phyloP scores from a whole-genome alignment of 495 filamentous ascomycete genomes.

The Neurospora sp. region DNA sequence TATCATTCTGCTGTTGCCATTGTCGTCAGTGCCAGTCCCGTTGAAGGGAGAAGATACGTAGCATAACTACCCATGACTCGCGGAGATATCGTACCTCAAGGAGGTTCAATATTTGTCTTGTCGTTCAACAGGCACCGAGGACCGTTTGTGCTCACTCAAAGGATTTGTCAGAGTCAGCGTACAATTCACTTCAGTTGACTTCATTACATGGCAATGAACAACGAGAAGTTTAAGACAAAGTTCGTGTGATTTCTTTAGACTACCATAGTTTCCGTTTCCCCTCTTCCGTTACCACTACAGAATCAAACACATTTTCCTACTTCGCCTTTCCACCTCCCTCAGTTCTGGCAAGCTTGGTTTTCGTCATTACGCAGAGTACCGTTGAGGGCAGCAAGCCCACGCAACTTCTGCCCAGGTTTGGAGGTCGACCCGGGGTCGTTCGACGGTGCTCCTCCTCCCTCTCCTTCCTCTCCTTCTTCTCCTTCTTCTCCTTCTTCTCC shows the following conservation, averaged over 20 bases:
- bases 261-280: background rate
- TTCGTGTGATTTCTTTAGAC: background rate
- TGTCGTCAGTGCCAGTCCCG: background rate
- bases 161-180: background rate
- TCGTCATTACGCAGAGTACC: background rate
- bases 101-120: background rate
- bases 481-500: too few species aligned
- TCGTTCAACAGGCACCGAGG: background rate
- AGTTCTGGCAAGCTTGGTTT: background rate
- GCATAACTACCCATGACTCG: background rate
- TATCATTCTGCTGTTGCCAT: background rate
- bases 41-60: background rate
- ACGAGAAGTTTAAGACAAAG: background rate
- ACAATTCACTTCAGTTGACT: background rate
- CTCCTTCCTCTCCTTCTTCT: background rate
- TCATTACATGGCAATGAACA: background rate
- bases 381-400: too few species aligned
- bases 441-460: background rate
- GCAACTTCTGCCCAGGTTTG: too few species aligned
- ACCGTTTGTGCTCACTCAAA: background rate
- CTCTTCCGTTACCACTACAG: background rate
- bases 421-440: too few species aligned
- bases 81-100: background rate
- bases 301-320: background rate
- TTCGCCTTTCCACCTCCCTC: background rate